phyloP scores from a whole-genome alignment of 495 filamentous ascomycete genomes.

The Xylaria curta region DNA sequence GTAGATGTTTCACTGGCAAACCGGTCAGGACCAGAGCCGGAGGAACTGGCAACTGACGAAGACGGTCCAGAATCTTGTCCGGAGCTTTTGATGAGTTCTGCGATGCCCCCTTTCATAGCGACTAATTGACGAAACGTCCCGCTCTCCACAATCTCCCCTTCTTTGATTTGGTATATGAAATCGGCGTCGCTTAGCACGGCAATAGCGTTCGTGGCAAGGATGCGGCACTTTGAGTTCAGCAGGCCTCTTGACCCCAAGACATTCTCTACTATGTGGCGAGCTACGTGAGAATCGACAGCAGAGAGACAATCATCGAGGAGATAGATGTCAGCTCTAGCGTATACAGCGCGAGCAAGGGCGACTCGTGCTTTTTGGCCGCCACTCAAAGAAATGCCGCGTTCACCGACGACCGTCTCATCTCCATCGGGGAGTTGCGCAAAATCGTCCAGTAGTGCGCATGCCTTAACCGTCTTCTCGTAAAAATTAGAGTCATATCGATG shows the following conservation, averaged over 20 bases:
- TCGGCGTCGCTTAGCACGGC: conserved; percentile 84
- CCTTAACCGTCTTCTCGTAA: conserved; percentile 92
- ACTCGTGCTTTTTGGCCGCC: conserved; percentile 96
- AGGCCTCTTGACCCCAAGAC: conserved; percentile 88
- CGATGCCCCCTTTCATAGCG: conserved; percentile 91
- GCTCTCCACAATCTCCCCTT: conserved; percentile 82
- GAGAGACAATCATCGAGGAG: conserved; percentile 93
- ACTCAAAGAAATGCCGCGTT: conserved; percentile 95
- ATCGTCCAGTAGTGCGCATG: conserved; percentile 90
- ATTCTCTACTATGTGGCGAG: conserved; percentile 89
- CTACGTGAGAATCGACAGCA: conserved; percentile 97
- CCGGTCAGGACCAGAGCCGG: conserved; percentile 39
- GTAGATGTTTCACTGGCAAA: conserved; percentile 64
- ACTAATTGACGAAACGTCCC: conserved; percentile 90
- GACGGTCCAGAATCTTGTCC: conserved; percentile 55
- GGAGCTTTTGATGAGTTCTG: conserved; percentile 80
- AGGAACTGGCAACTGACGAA: conserved; percentile 42
- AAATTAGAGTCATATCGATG: conserved; percentile 94
- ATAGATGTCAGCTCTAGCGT: conserved; percentile 96
- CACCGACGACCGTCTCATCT: conserved; percentile 95
- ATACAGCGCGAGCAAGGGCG: conserved; percentile 94
- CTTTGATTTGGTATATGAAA: conserved; percentile 81
- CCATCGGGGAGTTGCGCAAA: conserved; percentile 93
- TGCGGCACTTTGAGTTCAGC: conserved; percentile 83
- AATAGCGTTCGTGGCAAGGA: conserved; percentile 96